Evolutionary conservation across 768 basidiomycete species (phyloP).

Genomic region (Russula lepida): DNA sequence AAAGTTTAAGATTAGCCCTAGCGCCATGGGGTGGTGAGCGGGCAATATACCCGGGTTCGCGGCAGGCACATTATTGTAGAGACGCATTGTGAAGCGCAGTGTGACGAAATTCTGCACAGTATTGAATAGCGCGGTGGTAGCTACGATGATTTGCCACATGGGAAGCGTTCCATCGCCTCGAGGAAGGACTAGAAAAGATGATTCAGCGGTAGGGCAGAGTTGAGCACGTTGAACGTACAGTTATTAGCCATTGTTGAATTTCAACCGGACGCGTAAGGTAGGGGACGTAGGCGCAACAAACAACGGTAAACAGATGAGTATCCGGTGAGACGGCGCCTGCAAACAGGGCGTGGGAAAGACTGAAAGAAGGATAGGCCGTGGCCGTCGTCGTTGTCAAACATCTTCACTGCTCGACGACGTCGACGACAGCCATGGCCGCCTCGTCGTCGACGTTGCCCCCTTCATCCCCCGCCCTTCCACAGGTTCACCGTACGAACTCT

Average conservation of each 20-base stretch:
- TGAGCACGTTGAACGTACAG: not conserved
- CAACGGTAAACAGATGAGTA: not conserved
- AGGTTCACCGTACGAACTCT: constrained; percentile 27
- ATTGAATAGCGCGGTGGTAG: constrained; percentile 77
- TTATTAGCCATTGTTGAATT: not conserved
- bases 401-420: constrained; percentile 19
- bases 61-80: constrained; percentile 50
- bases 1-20: constrained; percentile 2
- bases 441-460: constrained; percentile 25
- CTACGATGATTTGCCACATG: constrained; percentile 80
- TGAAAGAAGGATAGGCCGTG: constrained; percentile 1
- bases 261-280: not conserved
- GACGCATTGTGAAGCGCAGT: constrained; percentile 62
- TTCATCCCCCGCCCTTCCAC: constrained; percentile 14
- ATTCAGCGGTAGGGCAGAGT: not conserved
- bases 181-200: constrained; percentile 45
- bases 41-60: constrained; percentile 21
- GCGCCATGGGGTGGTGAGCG: not conserved
- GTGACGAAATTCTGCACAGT: constrained; percentile 75
- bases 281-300: not conserved
- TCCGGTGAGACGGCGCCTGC: not conserved
- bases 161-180: constrained; percentile 64
- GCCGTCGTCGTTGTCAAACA: constrained; percentile 10
- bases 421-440: constrained; percentile 27
- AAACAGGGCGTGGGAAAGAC: constrained; percentile 6